Base-by-base conservation (phyloP, 78 protist species). In the Dictyostelium citrinum region DNA sequence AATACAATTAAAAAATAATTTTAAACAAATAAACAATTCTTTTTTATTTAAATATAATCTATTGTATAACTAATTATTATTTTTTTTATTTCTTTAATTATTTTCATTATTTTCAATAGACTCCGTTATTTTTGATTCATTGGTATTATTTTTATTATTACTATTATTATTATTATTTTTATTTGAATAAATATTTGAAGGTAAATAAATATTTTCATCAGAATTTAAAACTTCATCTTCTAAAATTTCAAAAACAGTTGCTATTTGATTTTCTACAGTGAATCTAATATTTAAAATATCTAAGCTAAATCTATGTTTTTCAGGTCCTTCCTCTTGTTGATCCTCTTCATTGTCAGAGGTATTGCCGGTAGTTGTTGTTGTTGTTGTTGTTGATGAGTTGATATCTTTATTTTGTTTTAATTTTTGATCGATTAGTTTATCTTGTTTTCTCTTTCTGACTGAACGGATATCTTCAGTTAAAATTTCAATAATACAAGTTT, bases 241-340 rank as follows among this genome's bases (percentile, higher is more conserved):
- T 29, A 29, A 31, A 12, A 88, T 67, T 88, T 88, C 80, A 78
- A 78, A 88, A 5, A 88, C 95, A 1, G 80, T 64, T 2, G 95
- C 90, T 27, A 76, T 35, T 81, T 90, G 86, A 81, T 90, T 61
- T 60, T 55, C 95, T 8, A 90, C 90, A 9, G 76, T 81, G 51
- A 90, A 82, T 41, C 76, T 58, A 41, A 91, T 82, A 83, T 91
- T 91, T 37, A 91, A 31, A 45, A 78, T 84, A 75, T 91, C 95
- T 27, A 91, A 33, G 72, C 95, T 74, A 58, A 91, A 91, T 68
- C 95, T 84, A 45, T 91, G 90, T 45, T 78, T 61, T 29, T 81
- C 91, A 37, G 93, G 93, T 9, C 82, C n/a, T 27, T 71, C 68
- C 3, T 60, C 39, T 35, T 29, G 12, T 16, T 71, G 45, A 3